Evolutionary conservation across 2,329 filamentous ascomycete species (phyloP).

Genomic region (Fragosphaeria purpurea): DNA sequence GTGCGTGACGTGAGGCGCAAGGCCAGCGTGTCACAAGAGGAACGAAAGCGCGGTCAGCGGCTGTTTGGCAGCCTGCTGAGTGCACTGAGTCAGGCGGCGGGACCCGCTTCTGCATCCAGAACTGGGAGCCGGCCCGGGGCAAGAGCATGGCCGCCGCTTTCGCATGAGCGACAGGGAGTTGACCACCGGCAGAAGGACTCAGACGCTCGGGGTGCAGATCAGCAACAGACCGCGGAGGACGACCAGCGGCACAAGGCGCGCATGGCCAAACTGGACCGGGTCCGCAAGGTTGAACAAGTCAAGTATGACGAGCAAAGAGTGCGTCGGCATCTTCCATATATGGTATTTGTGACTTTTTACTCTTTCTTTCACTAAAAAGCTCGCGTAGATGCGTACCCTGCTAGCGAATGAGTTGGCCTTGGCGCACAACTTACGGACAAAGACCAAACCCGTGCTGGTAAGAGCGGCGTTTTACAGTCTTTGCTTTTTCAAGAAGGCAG

Average conservation of each 20-base stretch:
- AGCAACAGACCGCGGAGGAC: constrained; percentile 62
- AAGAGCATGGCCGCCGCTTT: constrained; percentile 63
- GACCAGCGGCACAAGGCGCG: constrained; percentile 58
- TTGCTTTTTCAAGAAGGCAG: no score
- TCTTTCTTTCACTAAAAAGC: constrained; percentile 12
- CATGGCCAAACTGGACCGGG: constrained; percentile 48
- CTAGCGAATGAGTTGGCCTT: constrained; percentile 62
- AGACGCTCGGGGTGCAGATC: constrained; percentile 15
- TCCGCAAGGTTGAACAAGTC: constrained; percentile 60
- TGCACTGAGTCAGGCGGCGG: constrained; percentile 61
- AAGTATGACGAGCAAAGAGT: constrained; percentile 69
- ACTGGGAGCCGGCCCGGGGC: constrained; percentile 54
- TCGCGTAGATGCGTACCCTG: constrained; percentile 56
- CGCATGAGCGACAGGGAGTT: constrained; percentile 65
- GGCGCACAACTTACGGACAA: constrained; percentile 66
- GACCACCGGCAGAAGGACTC: constrained; percentile 58
- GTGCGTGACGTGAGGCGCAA: constrained; percentile 5
- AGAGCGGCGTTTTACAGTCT: constrained; percentile 19
- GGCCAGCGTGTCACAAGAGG: constrained; percentile 47
- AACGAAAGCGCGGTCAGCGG: constrained; percentile 74
- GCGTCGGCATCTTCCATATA: constrained; percentile 24
- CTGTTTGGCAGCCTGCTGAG: constrained; percentile 76
- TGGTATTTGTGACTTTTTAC: constrained; percentile 1
- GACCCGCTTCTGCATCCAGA: constrained; percentile 18
- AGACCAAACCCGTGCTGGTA: constrained; percentile 63